Percentiles rank a stretch among this genome's conserved stretches.
Conservation (phyloP, 148 eudicot genomes). For the Fagopyrum homotropicum region DNA sequence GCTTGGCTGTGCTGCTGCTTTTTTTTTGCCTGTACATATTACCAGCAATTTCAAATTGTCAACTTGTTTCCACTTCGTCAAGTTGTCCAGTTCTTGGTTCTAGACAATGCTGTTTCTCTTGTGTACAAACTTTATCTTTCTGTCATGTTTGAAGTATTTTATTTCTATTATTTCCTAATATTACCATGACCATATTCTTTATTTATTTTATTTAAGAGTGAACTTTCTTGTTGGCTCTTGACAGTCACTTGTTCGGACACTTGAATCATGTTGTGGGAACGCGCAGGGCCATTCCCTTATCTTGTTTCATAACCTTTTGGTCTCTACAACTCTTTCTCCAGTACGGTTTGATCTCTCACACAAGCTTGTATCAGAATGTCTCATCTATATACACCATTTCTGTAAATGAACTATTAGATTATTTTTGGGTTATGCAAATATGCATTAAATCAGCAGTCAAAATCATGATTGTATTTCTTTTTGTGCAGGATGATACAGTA, state of each 20-base stretch:
- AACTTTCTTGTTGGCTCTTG: slow-evolving; percentile 27
- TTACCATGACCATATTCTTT: neutral
- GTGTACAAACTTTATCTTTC: too few species aligned
- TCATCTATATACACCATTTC: neutral
- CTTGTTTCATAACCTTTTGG: slow-evolving; percentile 89
- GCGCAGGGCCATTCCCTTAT: slow-evolving; percentile 60
- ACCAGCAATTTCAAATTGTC: neutral
- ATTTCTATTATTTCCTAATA: neutral
- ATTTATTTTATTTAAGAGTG: neutral
- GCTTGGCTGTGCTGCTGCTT: neutral
- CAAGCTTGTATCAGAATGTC: neutral
- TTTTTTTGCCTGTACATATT: neutral
- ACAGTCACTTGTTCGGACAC: slow-evolving; percentile 56
- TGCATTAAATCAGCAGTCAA: neutral
- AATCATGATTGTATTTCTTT: neutral
- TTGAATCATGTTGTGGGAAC: slow-evolving; percentile 66
- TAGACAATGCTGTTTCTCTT: neutral
- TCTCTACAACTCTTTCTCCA: slow-evolving; percentile 77
- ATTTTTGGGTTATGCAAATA: neutral
- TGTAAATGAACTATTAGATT: neutral
- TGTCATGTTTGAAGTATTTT: neutral
- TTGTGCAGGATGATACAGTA: slow-evolving; percentile 70
- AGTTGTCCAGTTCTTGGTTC: neutral
- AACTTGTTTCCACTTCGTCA: neutral
- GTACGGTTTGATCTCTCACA: slow-evolving; percentile 42